Conservation (phyloP, 2,329 filamentous ascomycete species). For the Colletotrichum costaricense region DNA sequence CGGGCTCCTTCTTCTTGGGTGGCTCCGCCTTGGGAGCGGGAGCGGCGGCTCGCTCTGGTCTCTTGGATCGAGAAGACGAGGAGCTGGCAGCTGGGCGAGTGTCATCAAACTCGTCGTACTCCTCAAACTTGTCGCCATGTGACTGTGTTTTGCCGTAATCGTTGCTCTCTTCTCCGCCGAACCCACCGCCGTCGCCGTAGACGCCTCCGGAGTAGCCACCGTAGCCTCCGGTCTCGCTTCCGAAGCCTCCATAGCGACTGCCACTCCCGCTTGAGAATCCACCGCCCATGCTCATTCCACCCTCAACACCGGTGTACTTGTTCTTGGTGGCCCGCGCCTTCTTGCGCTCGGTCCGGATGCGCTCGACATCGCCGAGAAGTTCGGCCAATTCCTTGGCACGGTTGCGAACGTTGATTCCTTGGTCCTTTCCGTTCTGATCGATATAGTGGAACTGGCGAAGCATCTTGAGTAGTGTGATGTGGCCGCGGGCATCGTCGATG, state of each 20-base stretch:
- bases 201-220: constrained; percentile 78
- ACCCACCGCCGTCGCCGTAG: constrained; percentile 96
- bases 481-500: constrained; percentile 95
- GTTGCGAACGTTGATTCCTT: constrained; percentile 97
- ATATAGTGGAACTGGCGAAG: constrained; percentile 98
- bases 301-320: constrained; percentile 96
- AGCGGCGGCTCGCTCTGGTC: constrained; percentile 54
- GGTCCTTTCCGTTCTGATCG: constrained; percentile 95
- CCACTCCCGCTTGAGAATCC: constrained; percentile 62
- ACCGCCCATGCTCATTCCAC: constrained; percentile 73
- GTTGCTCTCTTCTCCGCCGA: constrained; percentile 80
- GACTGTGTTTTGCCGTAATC: constrained; percentile 54
- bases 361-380: constrained; percentile 90
- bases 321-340: constrained; percentile 91
- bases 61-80: constrained; percentile 61
- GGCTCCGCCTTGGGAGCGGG: constrained; percentile 74
- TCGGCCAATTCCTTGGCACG: constrained; percentile 95
- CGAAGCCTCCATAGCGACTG: constrained; percentile 88
- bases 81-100: constrained; percentile 58
- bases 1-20: constrained; percentile 86
- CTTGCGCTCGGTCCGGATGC: constrained; percentile 84
- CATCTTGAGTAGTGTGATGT: constrained; percentile 97
- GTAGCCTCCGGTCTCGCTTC: constrained; percentile 82
- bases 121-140: constrained; percentile 85
- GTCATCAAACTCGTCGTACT: constrained; percentile 97